These are phyloP conservation scores for Neofusicoccum kwambonambiense DNA, from an alignment of 2,329 filamentous ascomycete species.

Conservation along the genomic window DNA sequence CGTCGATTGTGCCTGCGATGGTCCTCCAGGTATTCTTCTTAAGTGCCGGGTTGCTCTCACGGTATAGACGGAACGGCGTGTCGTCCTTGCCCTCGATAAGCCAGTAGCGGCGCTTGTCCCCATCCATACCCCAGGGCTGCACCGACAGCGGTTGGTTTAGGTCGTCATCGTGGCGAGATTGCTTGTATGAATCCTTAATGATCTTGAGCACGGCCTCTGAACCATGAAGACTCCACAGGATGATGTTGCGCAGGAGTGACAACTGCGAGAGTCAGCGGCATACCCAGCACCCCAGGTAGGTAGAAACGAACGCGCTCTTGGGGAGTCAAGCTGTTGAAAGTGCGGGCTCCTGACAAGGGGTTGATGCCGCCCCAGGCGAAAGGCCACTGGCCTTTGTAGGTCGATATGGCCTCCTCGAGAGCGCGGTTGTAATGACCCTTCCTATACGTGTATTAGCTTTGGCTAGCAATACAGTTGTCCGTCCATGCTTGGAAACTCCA, in stretches of 20 bases:
- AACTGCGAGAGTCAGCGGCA: constrained; percentile 57
- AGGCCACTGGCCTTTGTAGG: constrained; percentile 87
- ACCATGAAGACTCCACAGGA: constrained; percentile 84
- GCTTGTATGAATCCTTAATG: constrained; percentile 86
- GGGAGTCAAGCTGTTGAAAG: constrained; percentile 79
- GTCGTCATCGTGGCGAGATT: constrained; percentile 74
- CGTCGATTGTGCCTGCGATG: constrained; percentile 85
- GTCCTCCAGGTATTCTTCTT: constrained; percentile 86
- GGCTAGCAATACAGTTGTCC: background rate
- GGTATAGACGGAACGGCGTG: constrained; percentile 88
- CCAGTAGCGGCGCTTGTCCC: constrained; percentile 89
- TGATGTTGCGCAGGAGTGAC: constrained; percentile 75
- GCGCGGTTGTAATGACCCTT: constrained; percentile 90
- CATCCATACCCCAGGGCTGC: constrained; percentile 86
- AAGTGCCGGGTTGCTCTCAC: constrained; percentile 82
- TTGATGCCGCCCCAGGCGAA: constrained; percentile 78
- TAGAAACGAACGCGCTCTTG: constrained; percentile 69
- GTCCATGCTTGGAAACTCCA: background rate
- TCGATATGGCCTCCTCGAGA: constrained; percentile 85
- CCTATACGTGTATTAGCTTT: constrained; percentile 53
- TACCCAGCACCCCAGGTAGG: background rate
- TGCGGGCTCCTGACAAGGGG: constrained; percentile 75
- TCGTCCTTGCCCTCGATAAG: constrained; percentile 92
- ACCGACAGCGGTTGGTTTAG: constrained; percentile 85
- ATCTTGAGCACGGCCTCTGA: constrained; percentile 79